Base-by-base conservation (phyloP, 2,329 filamentous ascomycete genomes). In the Fusarium avenaceum region DNA sequence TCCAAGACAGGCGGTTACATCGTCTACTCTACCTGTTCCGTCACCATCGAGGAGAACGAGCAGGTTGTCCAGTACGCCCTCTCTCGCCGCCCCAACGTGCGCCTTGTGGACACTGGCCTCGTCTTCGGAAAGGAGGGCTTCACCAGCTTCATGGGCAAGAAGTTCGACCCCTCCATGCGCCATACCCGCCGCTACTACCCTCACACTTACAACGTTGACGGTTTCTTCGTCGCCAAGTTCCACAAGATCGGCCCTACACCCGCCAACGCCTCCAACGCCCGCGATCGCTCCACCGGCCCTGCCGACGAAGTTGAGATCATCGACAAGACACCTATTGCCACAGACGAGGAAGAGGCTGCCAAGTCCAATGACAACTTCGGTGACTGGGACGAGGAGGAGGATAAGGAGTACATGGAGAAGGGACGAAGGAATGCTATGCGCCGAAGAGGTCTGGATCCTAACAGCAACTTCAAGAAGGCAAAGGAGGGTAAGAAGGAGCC, bases 161-260 rank as follows among this genome's bases (percentile, higher is more conserved):
- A 88, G 62, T 99, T 99, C 81, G 92, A 97, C 77, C 86, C 91
- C 7, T 92, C 88, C 71, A 88, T 99, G 83, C 92, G 91, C 76
- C 84, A 94, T 77, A 94, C 94, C 17, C 85, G 93, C 69, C 86
- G 94, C 57, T 97, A 93, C 83, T 97, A 96, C 81, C 93, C 94
- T 1, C 93, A 97, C 78, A 87, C 91, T 20, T 93, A 96, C 83
- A 97, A 97, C 81, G 94, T 99, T 33, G 96, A 98, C 78, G 96
- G 96, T 69, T 99, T 99, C 89, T 99, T 94, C 78, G 96, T 99
- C 65, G 93, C 94, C 75, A 99, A 99, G 81, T 92, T 99, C 82
- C 94, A 97, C 81, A 99, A 99, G 86, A 88, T 88, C 17, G 95
- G 89, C 0, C 91, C 93, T 4, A 92, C 92, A 40, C 90, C 92